Conservation (phyloP, 257 asterid species). For the Plantago elongata region DNA sequence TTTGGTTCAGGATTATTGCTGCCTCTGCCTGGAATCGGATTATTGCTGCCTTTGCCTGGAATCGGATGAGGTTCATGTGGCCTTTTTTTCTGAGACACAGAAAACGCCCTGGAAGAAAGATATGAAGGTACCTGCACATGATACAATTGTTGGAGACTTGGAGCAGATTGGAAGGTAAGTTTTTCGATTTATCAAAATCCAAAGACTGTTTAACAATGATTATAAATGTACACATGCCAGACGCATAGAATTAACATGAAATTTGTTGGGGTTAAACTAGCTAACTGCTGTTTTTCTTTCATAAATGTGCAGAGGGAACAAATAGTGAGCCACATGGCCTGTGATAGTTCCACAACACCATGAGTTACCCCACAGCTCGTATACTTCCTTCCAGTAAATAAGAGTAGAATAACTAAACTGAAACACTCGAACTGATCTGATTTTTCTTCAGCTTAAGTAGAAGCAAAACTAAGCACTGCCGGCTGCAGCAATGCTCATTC, state of each 20-base stretch:
- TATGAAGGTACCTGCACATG: constrained; percentile 72
- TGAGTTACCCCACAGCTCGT: too few species aligned
- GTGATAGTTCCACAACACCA: too few species aligned
- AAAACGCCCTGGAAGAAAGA: constrained; percentile 64
- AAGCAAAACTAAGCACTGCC: neutral
- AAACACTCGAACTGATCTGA: too few species aligned
- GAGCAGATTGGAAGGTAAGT: constrained; percentile 4
- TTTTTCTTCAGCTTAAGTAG: neutral
- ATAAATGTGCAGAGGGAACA: neutral
- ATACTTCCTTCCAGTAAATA: neutral
- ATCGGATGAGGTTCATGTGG: constrained; percentile 31
- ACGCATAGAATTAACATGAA: neutral
- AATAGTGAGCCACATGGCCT: neutral
- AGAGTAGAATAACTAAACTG: neutral
- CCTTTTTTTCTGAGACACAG: constrained; percentile 47
- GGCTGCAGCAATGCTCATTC: neutral
- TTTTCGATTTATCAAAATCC: neutral
- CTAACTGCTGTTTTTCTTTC: neutral
- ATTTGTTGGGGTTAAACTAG: neutral
- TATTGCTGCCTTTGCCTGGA: neutral
- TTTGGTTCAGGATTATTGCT: constrained; percentile 42
- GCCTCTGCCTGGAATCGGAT: constrained; percentile 40
- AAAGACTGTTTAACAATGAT: neutral
- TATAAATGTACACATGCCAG: neutral
- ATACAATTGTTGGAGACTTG: constrained; percentile 22